Conservation (phyloP, 2,329 filamentous ascomycete genomes). For the Fusarium nygamai region DNA sequence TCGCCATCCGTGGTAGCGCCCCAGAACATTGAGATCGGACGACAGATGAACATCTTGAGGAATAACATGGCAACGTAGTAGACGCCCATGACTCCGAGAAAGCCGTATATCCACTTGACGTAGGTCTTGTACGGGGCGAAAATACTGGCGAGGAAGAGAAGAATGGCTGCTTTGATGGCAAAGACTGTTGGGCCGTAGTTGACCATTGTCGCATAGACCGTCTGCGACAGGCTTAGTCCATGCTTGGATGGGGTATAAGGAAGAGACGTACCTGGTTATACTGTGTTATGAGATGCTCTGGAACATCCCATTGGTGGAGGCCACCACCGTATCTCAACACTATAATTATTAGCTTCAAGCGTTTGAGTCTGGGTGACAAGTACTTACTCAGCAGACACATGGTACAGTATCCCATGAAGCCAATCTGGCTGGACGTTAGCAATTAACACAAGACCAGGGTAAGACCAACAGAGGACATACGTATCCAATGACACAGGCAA, state of each 20-base stretch:
- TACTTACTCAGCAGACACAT: conserved; percentile 22
- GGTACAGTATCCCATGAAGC: conserved; percentile 23
- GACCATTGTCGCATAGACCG: conserved; percentile 27
- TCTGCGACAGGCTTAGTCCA: background rate
- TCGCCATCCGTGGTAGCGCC: conserved; percentile 1
- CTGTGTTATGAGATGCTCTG: conserved; percentile 5
- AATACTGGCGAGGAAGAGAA: conserved; percentile 16
- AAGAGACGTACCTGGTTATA: conserved; percentile 7
- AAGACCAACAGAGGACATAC: background rate
- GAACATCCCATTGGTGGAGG: conserved; percentile 27
- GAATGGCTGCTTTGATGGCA: conserved; percentile 26
- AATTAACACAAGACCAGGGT: rapidly evolving
- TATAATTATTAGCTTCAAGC: rapidly evolving
- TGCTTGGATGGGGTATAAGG: rapidly evolving
- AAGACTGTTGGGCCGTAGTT: conserved; percentile 29
- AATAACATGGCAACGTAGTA: conserved; percentile 24
- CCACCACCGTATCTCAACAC: conserved; percentile 25
- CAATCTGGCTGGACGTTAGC: background rate
- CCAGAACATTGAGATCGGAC: conserved; percentile 26
- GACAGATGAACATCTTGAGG: conserved; percentile 24
- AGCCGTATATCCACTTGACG: conserved; percentile 29
- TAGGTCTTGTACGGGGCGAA: conserved; percentile 25
- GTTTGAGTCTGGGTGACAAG: rapidly evolving
- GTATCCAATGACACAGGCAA: conserved; percentile 25
- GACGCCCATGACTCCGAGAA: conserved; percentile 4